phyloP scores from a whole-genome alignment of 2,329 filamentous ascomycete genomes.

The Aureobasidium sp. region DNA sequence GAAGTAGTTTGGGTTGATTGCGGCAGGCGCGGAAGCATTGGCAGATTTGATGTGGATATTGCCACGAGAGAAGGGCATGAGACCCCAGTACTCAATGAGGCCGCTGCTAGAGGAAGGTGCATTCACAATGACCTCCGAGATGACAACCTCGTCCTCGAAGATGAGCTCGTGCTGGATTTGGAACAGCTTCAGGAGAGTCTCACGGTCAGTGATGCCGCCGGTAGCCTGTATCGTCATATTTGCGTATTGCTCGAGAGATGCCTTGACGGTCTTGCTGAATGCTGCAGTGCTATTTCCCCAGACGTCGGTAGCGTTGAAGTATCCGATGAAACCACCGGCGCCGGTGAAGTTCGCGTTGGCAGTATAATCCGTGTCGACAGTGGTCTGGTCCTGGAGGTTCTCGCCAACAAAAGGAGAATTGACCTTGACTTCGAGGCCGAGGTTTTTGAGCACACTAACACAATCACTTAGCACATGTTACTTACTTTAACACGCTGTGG shows the following conservation, averaged over 20 bases:
- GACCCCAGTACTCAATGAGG: conserved; percentile 30
- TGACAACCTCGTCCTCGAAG: conserved; percentile 39
- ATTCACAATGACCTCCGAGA: conserved; percentile 41
- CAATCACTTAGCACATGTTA: conserved; percentile 27
- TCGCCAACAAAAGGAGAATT: conserved; percentile 29
- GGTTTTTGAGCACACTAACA: conserved; percentile 21
- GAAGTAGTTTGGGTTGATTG: conserved; percentile 36
- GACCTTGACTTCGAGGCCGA: conserved; percentile 26
- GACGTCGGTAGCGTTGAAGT: conserved; percentile 29
- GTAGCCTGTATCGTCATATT: conserved; percentile 21
- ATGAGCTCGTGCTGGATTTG: conserved; percentile 43
- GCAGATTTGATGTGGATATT: conserved; percentile 28
- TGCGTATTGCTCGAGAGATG: conserved; percentile 27
- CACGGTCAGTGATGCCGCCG: conserved; percentile 31
- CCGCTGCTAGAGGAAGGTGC: conserved; percentile 23
- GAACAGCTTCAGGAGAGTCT: conserved; percentile 41
- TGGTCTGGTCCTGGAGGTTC: conserved; percentile 28
- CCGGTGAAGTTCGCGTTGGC: conserved; percentile 27
- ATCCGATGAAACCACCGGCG: conserved; percentile 28
- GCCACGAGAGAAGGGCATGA: conserved; percentile 32
- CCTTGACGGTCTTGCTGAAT: conserved; percentile 20
- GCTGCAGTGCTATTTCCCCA: conserved; percentile 24
- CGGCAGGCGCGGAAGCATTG: conserved; percentile 28
- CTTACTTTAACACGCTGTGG: conserved; percentile 17
- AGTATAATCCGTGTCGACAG: conserved; percentile 16